Conservation (phyloP, 805 yeast species). For the Middelhovenomyces tepae region DNA sequence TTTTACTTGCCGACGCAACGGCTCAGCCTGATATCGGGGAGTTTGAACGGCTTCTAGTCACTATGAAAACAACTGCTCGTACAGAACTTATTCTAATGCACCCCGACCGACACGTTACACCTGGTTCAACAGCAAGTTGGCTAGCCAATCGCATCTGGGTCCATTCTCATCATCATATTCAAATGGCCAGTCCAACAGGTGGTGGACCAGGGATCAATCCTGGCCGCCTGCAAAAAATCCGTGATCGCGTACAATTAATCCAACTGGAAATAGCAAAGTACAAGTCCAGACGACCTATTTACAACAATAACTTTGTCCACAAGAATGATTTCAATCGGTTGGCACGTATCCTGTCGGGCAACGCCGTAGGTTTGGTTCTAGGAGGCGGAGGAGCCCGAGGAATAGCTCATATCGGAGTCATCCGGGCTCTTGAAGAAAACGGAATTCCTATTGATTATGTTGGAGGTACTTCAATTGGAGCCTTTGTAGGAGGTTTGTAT, state of each 20-base stretch:
- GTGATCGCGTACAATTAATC: slow-evolving; percentile 25
- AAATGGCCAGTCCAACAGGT: slow-evolving; percentile 38
- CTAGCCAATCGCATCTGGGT: slow-evolving; percentile 82
- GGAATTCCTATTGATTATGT: slow-evolving; percentile 91
- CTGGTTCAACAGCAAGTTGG: slow-evolving; percentile 84
- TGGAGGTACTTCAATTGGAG: slow-evolving; percentile 96
- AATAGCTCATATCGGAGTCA: slow-evolving; percentile 80
- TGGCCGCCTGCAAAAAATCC: slow-evolving; percentile 16
- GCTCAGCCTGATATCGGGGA: slow-evolving; percentile 72
- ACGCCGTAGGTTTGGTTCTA: slow-evolving; percentile 85
- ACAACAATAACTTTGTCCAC: slow-evolving; percentile 39
- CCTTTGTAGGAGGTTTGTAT: slow-evolving; percentile 91
- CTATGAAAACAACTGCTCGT: slow-evolving; percentile 73
- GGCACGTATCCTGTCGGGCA: slow-evolving; percentile 84
- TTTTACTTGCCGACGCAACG: slow-evolving; percentile 77
- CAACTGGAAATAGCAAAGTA: slow-evolving; percentile 26
- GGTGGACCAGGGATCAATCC: slow-evolving; percentile 15
- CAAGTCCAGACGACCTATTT: slow-evolving; percentile 20
- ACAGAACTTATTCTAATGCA: slow-evolving; percentile 82
- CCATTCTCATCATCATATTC: slow-evolving; percentile 86
- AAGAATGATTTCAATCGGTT: slow-evolving; percentile 84
- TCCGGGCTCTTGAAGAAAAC: slow-evolving; percentile 81
- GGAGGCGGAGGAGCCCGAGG: slow-evolving; percentile 99
- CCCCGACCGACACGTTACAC: slow-evolving; percentile 69
- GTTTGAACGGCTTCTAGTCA: slow-evolving; percentile 66